A percentile compares a stretch with the other conserved stretches of the same genome.
phyloP scores from a whole-genome alignment of 2,329 filamentous ascomycete genomes.

The Microsporum audouinii region DNA sequence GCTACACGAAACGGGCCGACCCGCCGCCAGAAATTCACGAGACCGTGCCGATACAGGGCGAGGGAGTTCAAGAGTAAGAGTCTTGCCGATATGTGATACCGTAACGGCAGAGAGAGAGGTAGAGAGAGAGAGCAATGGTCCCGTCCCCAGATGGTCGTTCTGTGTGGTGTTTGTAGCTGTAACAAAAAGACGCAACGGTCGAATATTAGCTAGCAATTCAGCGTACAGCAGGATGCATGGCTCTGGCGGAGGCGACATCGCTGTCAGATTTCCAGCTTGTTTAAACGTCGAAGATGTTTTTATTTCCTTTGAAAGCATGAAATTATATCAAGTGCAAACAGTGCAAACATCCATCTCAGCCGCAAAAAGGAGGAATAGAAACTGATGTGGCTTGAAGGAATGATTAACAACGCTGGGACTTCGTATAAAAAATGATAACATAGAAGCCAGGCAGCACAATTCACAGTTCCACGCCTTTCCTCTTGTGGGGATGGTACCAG shows the following conservation, averaged over 20 bases:
- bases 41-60: constrained; percentile 24
- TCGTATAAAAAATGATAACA: not conserved
- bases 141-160: not conserved
- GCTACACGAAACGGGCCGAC: not conserved
- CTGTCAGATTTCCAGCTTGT: not conserved
- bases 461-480: not conserved
- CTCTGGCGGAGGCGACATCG: not conserved
- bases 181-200: constrained; percentile 47
- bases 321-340: constrained; percentile 6
- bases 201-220: constrained; percentile 50
- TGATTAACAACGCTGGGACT: not conserved
- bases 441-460: not conserved
- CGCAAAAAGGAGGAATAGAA: not conserved
- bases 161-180: constrained; percentile 28
- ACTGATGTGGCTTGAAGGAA: not conserved
- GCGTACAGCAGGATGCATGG: constrained; percentile 41
- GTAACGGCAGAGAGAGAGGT: constrained; percentile 27
- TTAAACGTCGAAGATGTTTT: not conserved
- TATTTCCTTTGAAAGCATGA: not conserved
- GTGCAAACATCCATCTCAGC: constrained; percentile 4
- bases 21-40: constrained; percentile 10
- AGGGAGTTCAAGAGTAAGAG: constrained; percentile 40
- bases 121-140: constrained; percentile 22
- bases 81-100: constrained; percentile 21
- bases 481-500: not conserved